Conservation (phyloP, 2,329 filamentous ascomycete genomes). For the Talaromyces pinophilus region DNA sequence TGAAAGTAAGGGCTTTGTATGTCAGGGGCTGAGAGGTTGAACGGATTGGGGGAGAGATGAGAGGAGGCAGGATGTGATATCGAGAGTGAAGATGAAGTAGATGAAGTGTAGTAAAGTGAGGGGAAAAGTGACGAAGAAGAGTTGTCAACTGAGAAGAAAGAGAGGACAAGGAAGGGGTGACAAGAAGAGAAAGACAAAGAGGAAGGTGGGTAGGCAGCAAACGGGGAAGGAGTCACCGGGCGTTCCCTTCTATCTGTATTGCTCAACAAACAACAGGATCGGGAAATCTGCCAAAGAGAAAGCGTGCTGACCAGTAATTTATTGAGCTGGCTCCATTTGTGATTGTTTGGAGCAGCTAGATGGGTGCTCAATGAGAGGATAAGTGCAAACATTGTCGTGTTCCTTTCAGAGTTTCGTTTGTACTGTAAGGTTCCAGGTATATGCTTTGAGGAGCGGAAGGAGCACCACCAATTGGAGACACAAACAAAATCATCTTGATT, state of each 20-base stretch:
- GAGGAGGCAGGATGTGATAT: background rate
- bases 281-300: background rate
- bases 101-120: background rate
- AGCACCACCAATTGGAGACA: background rate
- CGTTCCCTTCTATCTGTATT: no score
- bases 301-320: background rate
- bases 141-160: background rate
- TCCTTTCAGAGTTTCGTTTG: background rate
- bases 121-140: background rate
- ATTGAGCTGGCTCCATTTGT: background rate
- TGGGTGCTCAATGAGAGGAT: background rate
- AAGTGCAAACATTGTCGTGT: background rate
- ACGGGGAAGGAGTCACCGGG: background rate
- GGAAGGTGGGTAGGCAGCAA: slow-evolving; percentile 3
- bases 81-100: background rate
- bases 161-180: background rate
- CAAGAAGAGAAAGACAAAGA: background rate
- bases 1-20: background rate
- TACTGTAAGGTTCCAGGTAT: background rate
- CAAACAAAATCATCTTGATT: background rate
- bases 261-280: background rate
- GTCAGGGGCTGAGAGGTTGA: background rate
- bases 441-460: background rate
- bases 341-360: background rate
- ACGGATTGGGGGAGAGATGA: background rate